Evolutionary conservation across 805 yeast genomes (phyloP).

Genomic region (Huiozyma sinensis): DNA sequence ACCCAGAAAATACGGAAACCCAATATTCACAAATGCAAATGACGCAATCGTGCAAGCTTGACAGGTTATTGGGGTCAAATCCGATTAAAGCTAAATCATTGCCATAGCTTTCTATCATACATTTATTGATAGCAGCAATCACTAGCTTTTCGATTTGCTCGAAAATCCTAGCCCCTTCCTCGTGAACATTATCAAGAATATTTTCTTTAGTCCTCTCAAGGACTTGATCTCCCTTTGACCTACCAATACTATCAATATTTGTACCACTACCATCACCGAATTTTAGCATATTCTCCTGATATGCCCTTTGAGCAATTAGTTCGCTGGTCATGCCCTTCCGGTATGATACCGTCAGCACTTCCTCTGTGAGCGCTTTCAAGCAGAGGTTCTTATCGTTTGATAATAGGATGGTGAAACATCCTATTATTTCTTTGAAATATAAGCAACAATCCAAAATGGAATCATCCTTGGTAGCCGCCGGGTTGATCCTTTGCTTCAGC

Average conservation of each 20-base stretch:
- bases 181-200: background rate
- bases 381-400: conserved; percentile 84
- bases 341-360: conserved; percentile 47
- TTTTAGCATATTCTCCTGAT: conserved; percentile 27
- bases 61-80: conserved; percentile 31
- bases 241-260: background rate
- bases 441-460: conserved; percentile 78
- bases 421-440: conserved; percentile 37
- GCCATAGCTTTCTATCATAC: conserved; percentile 46
- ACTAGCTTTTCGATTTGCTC: conserved; percentile 34
- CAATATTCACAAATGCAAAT: conserved; percentile 36
- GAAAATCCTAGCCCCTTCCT: conserved; percentile 8
- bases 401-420: conserved; percentile 45
- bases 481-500: conserved; percentile 41
- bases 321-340: conserved; percentile 37
- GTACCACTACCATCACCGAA: conserved; percentile 6
- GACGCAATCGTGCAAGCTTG: conserved; percentile 34
- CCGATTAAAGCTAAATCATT: conserved; percentile 42
- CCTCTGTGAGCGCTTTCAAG: conserved; percentile 60
- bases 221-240: background rate
- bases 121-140: conserved; percentile 37
- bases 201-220: background rate
- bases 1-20: conserved; percentile 47
- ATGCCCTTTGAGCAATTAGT: conserved; percentile 33
- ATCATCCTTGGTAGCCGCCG: conserved; percentile 51